Evolutionary conservation across 78 protist genomes (phyloP), one percentile per base, ranked within the genome.

Genomic region (Guillardia theta): DNA sequence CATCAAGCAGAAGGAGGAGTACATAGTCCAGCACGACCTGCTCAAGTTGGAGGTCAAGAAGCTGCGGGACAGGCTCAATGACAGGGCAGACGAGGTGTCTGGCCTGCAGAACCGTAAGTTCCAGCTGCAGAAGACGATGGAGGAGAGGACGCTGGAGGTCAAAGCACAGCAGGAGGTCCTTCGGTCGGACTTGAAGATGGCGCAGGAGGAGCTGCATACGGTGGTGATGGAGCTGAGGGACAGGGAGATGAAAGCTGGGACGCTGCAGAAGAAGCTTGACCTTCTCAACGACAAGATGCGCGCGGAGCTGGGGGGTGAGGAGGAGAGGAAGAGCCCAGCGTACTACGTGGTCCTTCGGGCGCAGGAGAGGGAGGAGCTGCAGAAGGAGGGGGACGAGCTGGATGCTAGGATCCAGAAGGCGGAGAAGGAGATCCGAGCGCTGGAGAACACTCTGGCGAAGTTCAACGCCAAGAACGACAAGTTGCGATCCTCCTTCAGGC

Each of bases 41-140:
- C 95, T 95, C 37, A 21, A 92, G 64, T 95, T 97, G 93, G 97
- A 97, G 93, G 96, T 97, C 36, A 70, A 70, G 83, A 6, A 80
- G 83, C 94, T 97, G 80, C 58, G 94, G 21, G 96, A 94, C 48
- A 0, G 0, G 46, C 94, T 97, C 70, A 15, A 88, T 88, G 58
- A 39, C 45, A 0, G 88, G 21, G 95, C 88, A 0, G 95, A 92
- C 44, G 97, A 96, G 48, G 76, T 94, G n/a, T 37, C 93, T 44
- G 90, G 36, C 22, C 95, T 97, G n/a, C 93, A 95, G 80, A 95
- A 96, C 64, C 94, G 98, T 24, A 94, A 93, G 87, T 5, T 36
- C 41, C 98, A 97, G 93, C 93, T 96, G 90, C 39, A 33, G 88
- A 0, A 62, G 76, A 64, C 96, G 46, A 95, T 96, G 80, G 95